A percentile compares a stretch with the other conserved stretches of the same genome.
phyloP scores from a whole-genome alignment of 192 early-diverging fungal species.

The Oehlia diaphana region DNA sequence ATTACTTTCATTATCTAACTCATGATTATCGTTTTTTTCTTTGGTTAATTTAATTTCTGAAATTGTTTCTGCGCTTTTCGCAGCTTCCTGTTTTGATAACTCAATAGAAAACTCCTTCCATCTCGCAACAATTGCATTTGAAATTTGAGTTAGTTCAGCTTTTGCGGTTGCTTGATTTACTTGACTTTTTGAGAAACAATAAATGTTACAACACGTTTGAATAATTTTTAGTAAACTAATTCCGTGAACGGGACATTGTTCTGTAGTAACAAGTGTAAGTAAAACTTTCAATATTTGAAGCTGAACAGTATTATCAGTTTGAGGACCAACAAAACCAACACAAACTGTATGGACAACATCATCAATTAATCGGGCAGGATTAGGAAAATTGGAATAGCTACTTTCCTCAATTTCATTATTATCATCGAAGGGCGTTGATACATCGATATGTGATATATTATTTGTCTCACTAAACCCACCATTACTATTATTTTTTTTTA shows the following conservation, averaged over 20 bases:
- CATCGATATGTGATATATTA: conserved; percentile 41
- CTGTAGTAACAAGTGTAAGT: conserved; percentile 44
- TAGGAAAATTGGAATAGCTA: conserved; percentile 39
- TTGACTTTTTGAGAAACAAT: conserved; percentile 44
- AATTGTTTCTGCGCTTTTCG: neutral
- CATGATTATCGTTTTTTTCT: neutral
- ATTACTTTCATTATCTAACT: neutral
- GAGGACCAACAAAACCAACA: conserved; percentile 43
- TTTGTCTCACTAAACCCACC: conserved; percentile 41
- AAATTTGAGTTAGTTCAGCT: conserved; percentile 48
- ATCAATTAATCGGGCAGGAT: conserved; percentile 44
- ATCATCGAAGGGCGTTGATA: conserved; percentile 40
- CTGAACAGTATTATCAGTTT: conserved; percentile 43
- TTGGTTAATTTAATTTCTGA: neutral
- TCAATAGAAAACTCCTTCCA: conserved; percentile 35
- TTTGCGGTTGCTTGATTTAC: conserved; percentile 48
- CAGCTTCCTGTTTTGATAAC: conserved; percentile 10
- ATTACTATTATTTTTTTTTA: conserved; percentile 28
- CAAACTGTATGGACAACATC: conserved; percentile 49
- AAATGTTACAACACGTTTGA: conserved; percentile 48
- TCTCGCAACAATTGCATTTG: conserved; percentile 44
- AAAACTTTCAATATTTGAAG: conserved; percentile 49
- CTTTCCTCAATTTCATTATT: conserved; percentile 39
- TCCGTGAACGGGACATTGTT: conserved; percentile 45
- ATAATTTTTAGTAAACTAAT: conserved; percentile 46